Evolutionary conservation across 768 basidiomycete species (phyloP), one percentile per base, ranked within the genome.

Genomic region (Suillus luteus): DNA sequence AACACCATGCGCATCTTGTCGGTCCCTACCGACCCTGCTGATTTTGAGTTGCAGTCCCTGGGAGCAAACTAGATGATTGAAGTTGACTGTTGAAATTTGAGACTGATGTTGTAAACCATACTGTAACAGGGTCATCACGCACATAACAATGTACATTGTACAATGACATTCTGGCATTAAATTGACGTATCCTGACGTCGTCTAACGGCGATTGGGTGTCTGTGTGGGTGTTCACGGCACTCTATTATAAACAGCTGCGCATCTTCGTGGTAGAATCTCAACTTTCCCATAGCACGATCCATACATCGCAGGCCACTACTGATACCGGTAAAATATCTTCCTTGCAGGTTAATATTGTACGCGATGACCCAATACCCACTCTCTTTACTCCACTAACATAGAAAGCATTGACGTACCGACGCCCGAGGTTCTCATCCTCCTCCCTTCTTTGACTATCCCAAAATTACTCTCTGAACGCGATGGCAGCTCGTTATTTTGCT

Each of bases 1-100:
- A 95, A 96, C 82, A 95, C 93, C 14, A 81, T 95, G 63, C 89
- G 93, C 58, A 85, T 95, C 65, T 77, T 95, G 69, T 86, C 86
- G 46, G 93, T 95, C 52, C 93, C 93, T 19, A 93, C 90, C 27
- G 91, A 94, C 70, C 66, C 77, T 40, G 91, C 89, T 59, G 93
- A 95, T 74, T 78, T 95, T 60, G 87, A 90, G 76, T 69, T 88
- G 77, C 89, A 92, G 74, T 84, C 87, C 40, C 79, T 86, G 27
- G 83, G 79, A 10, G 73, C 75, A 24, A 49, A 51, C 40, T 71
- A 57, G 40, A 58, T 17, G 11, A 58, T 19, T 31, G 40, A 31
- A 58, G 40, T 58, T 41, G 24, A 41, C 9, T 27, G 40, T 58
- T 27, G 40, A 41, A 22, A 27, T 9, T 17, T 40, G 41, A 19